Percentiles rank a stretch among this genome's conserved stretches.
These are phyloP conservation scores for Aspergillus tanneri DNA, from an alignment of 2,329 filamentous ascomycete genomes.

Conservation along the genomic window DNA sequence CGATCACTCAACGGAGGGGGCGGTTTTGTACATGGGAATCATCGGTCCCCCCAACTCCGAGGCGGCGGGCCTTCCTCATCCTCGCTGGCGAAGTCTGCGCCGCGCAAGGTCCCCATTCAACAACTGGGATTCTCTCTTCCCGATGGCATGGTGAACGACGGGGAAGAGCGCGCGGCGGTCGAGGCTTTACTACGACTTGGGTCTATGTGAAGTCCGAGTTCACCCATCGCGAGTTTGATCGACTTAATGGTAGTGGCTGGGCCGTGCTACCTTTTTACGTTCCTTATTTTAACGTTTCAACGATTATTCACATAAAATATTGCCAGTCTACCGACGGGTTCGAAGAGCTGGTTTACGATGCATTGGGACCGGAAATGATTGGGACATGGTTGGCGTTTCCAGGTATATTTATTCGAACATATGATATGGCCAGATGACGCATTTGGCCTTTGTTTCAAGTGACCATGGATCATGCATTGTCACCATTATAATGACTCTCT, in stretches of 20 bases:
- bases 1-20: constrained; percentile 53
- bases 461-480: too few species aligned
- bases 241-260: constrained; percentile 18
- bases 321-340: constrained; percentile 19
- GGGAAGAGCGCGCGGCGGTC: constrained; percentile 49
- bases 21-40: constrained; percentile 39
- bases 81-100: constrained; percentile 42
- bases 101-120: constrained; percentile 36
- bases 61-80: constrained; percentile 39
- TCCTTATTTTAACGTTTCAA: constrained; percentile 12
- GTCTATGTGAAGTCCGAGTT: constrained; percentile 42
- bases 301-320: constrained; percentile 12
- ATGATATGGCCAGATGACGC: too few species aligned
- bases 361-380: constrained; percentile 21
- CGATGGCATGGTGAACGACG: constrained; percentile 36
- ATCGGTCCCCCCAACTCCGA: constrained; percentile 25
- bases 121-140: constrained; percentile 33
- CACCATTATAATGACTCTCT: neutral
- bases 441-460: too few species aligned
- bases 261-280: constrained; percentile 13
- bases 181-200: constrained; percentile 51
- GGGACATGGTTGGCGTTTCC: constrained; percentile 16
- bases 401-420: constrained; percentile 6
- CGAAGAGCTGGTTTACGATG: constrained; percentile 21
- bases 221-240: constrained; percentile 11